Evolutionary conservation across 371 early-diverging fungal genomes (phyloP), one percentile per base, ranked within the genome.

Genomic region (Apophysomyces elegans): DNA sequence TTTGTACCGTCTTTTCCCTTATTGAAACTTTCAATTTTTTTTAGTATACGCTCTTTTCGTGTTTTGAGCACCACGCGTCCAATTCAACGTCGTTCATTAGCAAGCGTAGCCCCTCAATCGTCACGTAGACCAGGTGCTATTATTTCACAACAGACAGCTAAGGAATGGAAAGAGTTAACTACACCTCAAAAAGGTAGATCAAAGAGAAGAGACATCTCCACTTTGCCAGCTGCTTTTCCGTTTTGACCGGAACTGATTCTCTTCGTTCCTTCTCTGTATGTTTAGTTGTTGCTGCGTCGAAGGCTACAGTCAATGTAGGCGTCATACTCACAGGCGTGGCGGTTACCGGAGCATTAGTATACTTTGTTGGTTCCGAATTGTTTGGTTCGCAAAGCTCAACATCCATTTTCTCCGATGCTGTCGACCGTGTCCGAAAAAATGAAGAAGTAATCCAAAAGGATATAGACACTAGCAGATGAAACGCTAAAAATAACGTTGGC

Each of bases 361-460:
- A 79, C 62, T 75, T 71, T 58, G 71, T 78, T 38, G 62, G 66
- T 5, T 70, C 72, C 2, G 83, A 83, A 60, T 41, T 83, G 14
- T 76, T 79, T 60, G 71, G 78, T 12, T 75, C 80, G 7, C 74
- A 83, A 56, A 79, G 80, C 50, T 59, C 76, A 0, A 80, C 80
- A 0, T 62, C 64, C 26, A 74, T 83, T n/a, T 83, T 79, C 45
- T 72, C 71, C n/a, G 71, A 78, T 59, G 75, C 78, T 16, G 75
- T 83, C 8, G 80, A 83, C 59, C 74, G 73, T 41, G 67, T 73
- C 47, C 66, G 71, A 32, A 64, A 37, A 13, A 66, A 79, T 68
- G 73, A 74, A 32, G 70, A 75, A 61, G 62, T 64, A 50, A 45
- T 13, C 16, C 50, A 14, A 59, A 35, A 8, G 13, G 18, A 37